phyloP scores from a whole-genome alignment of 2,329 filamentous ascomycete genomes.

The Parasarocladium wereldwijsianum region DNA sequence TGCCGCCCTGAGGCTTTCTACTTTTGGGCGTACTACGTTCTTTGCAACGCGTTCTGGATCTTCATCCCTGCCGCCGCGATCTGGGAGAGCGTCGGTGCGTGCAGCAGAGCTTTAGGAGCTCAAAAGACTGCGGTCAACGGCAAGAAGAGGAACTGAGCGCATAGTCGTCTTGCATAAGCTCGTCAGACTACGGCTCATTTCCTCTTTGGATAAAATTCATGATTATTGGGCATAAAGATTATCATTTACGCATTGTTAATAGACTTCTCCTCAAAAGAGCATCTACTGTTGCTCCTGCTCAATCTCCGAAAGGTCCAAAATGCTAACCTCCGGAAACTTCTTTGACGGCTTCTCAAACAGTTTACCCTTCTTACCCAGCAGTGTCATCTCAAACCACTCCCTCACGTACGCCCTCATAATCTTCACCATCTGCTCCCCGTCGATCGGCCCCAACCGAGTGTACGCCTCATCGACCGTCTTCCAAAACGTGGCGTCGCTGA shows the following conservation, averaged over 20 bases:
- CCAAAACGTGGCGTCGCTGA: constrained; percentile 6
- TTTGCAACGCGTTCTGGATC: constrained; percentile 39
- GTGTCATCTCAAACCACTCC: constrained; percentile 7
- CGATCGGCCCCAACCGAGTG: constrained; percentile 4
- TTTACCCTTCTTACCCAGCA: not conserved
- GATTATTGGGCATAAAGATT: too few relatives aligned
- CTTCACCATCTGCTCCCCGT: constrained; percentile 6
- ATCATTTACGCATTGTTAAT: too few relatives aligned
- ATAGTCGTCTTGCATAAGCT: too few relatives aligned
- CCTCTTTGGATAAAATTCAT: too few relatives aligned
- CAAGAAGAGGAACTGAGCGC: constrained; percentile 13
- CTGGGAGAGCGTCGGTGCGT: constrained; percentile 13
- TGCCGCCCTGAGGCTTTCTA: constrained; percentile 36
- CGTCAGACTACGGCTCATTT: too few relatives aligned
- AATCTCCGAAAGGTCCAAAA: too few relatives aligned
- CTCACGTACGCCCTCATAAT: constrained; percentile 5
- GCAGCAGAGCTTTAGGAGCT: constrained; percentile 13
- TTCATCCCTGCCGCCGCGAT: constrained; percentile 26
- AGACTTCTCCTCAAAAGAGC: too few relatives aligned
- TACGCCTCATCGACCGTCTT: constrained; percentile 6
- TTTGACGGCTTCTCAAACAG: constrained; percentile 5
- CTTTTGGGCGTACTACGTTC: constrained; percentile 37
- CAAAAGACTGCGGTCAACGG: constrained; percentile 11
- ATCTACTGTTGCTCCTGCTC: too few relatives aligned
- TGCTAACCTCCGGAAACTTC: constrained; percentile 6